Base-by-base conservation (phyloP, 2,329 filamentous ascomycete genomes). In the Bipolaris bicolor region DNA sequence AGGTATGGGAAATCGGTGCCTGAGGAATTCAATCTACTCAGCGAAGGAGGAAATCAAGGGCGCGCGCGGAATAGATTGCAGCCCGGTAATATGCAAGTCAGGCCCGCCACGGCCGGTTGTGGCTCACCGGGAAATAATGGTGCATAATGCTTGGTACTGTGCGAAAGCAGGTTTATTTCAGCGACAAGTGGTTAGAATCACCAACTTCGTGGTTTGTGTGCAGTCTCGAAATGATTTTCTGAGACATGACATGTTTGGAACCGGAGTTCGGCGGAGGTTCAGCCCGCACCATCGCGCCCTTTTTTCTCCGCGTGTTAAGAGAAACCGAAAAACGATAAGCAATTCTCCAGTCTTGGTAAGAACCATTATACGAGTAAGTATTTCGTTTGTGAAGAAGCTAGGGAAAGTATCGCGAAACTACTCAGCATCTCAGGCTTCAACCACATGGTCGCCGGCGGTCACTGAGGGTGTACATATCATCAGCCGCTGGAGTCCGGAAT, bases 241-340 rank as follows among this genome's bases (percentile, higher is more conserved):
- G 65, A 65, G 65, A 68, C 65, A 39, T 29, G 47, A 55, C 52
- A 40, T 56, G 65, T 66, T 45, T 64, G 62, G 60, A 55, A 43
- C 52, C 50, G 40, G 26, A 45, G 53, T 65, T 51, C 52, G 49
- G 54, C 44, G 47, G 49, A 29, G 43, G 43, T 52, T 49, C 50
- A 48, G 37, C 54, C 37, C 29, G 15, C 7, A 26, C 10, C 39
- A 13, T 3, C 18, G 13, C 22, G 20, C n/a, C 5, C n/a, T 18
- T 16, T 33, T 16, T 33, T 34, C 10, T 46, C 10, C 26, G 11
- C n/a, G 13, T 31, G 29, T 34, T 33, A 33, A 33, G 26, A 33
- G 43, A 34, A 46, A 11, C 16, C 1, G 10, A 16, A 20, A 16
- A 22, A 4, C 13, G 11, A 33, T 26, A 45, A 13, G 43, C 26